Base-by-base conservation (phyloP, 2,329 filamentous ascomycete species). In the Aureobasidium musti region DNA sequence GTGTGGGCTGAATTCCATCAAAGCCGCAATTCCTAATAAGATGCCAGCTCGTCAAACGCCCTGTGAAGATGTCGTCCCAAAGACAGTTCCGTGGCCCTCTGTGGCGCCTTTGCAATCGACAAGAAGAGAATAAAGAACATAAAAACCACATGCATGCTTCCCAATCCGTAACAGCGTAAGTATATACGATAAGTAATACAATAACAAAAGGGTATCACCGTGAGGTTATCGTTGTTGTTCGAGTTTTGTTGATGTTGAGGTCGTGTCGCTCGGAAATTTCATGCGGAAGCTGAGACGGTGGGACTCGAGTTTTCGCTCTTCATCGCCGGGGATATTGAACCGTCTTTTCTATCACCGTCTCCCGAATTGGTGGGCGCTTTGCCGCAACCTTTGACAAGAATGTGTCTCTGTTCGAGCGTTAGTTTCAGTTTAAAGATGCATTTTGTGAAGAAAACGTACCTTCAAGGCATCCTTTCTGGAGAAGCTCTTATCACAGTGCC, bases 381-480 rank as follows among this genome's bases (percentile, higher is more conserved):
- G 67, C 87, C 87, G 73, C 87, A 89, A 57, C 87, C 87, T 76
- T 89, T 89, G 71, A 89, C 87, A 17, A 89, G 82, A 69, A 88
- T 86, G 75, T 89, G 87, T 76, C 87, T 82, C 87, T 89, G 76
- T 72, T 68, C 67, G 26, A 30, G 6, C 13, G 5, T 60, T 50
- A 57, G 50, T 26, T 59, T 7, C 2, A 13, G 2, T 28, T 19
- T 26, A 47, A 21, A 19, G n/a, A 47, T 10, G 23, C 17, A n/a
- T n/a, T 17, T 45, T 54, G 5, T 21, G 43, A 67, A 1, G 6
- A 63, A 17, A 50, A 80, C 86, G 73, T 81, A 98, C 95, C 91
- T 98, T 98, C 35, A 99, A 82, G 11, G 95, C 95, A 78, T 98
- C 95, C 77, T 98, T 98, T 68, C 95, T 85, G 3, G 93, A 97